Evolutionary conservation across 2,329 filamentous ascomycete species (phyloP).

Genomic region (Bipolaris gigantea): DNA sequence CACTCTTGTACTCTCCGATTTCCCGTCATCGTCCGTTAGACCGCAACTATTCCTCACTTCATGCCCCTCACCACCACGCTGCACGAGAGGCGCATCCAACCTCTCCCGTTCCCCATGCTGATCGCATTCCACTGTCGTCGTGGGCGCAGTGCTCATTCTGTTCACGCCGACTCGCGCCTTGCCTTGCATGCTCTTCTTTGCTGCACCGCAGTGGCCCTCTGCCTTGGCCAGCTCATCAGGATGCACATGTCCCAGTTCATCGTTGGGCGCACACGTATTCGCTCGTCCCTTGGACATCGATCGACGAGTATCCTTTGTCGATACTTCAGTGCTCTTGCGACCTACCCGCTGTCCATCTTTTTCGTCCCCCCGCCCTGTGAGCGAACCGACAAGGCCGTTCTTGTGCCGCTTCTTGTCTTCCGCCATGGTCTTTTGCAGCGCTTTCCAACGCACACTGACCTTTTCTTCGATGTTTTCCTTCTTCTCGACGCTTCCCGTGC

Average conservation of each 20-base stretch:
- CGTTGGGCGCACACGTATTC: constrained; percentile 12
- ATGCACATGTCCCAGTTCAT: constrained; percentile 6
- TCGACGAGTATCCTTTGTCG: constrained; percentile 1
- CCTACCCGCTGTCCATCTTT: constrained; percentile 36
- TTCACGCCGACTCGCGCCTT: constrained; percentile 18
- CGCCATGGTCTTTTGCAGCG: constrained; percentile 24
- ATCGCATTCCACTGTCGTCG: constrained; percentile 10
- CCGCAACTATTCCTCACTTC: too few species aligned
- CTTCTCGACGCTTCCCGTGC: constrained; percentile 16
- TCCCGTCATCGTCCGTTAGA: too few species aligned
- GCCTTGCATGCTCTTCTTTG: neutral
- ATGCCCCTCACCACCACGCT: too few species aligned
- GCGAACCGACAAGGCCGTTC: constrained; percentile 27
- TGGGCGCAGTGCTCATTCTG: constrained; percentile 27
- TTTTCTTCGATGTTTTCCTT: constrained; percentile 38
- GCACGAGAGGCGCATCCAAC: neutral
- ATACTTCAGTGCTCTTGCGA: constrained; percentile 28
- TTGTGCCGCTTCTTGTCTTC: constrained; percentile 33
- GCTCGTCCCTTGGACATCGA: constrained; percentile 14
- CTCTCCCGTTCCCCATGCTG: constrained; percentile 1
- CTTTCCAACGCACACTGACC: constrained; percentile 29
- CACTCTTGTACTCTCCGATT: too few species aligned
- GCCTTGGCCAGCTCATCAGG: constrained; percentile 1
- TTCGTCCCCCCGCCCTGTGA: constrained; percentile 28
- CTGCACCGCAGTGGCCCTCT: constrained; percentile 10